Conservation (phyloP, 2,329 filamentous ascomycete genomes). For the Zymoseptoria pseudotritici region DNA sequence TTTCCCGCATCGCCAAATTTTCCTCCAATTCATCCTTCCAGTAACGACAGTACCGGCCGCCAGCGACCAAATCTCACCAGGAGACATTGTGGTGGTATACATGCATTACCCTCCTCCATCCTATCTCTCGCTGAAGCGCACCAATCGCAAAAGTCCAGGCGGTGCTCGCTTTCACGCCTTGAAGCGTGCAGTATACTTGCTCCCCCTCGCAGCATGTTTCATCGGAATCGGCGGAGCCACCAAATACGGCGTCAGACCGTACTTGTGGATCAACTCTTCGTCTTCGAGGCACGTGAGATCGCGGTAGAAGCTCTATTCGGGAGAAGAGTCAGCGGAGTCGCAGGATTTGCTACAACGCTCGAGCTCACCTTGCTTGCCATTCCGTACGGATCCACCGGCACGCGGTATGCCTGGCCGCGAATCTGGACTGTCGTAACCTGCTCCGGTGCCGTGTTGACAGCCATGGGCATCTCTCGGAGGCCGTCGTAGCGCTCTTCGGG, state of each 20-base stretch:
- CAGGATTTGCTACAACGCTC: neutral
- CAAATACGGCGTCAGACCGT: constrained; percentile 6
- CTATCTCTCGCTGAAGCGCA: neutral
- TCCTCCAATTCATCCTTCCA: neutral
- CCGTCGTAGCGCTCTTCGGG: neutral
- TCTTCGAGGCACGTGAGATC: constrained; percentile 12
- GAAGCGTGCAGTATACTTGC: neutral
- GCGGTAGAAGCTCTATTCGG: constrained; percentile 8
- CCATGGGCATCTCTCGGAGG: neutral
- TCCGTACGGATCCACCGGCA: neutral
- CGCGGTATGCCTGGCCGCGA: constrained; percentile 6
- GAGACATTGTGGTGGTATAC: neutral
- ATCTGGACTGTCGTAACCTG: constrained; percentile 8
- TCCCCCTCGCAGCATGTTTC: neutral
- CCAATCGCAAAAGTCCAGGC: neutral
- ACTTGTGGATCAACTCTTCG: constrained; percentile 11
- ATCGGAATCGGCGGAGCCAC: neutral
- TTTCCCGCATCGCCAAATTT: neutral
- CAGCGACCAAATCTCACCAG: neutral
- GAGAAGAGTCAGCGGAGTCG: constrained; percentile 1
- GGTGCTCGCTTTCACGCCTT: neutral
- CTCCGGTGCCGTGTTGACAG: neutral
- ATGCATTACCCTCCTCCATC: no score
- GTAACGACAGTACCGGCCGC: neutral
- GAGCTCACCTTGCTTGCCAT: neutral